Conservation (phyloP, 208 protist genomes). For the Trypanosoma scelopori region DNA sequence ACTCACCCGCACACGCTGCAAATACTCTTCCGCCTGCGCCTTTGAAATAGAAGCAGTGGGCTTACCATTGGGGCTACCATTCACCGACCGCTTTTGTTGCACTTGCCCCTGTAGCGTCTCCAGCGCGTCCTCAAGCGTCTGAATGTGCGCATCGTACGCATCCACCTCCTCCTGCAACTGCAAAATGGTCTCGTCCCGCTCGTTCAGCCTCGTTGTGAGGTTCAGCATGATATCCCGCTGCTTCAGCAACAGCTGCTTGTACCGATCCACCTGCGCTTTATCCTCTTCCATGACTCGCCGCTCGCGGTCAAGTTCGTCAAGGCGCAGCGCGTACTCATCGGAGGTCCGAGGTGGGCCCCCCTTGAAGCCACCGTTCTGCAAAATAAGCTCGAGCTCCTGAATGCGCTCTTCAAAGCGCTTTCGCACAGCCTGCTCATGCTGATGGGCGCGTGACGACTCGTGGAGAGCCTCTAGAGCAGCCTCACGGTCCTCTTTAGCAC, state of each 20-base stretch:
- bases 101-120: constrained; percentile 24
- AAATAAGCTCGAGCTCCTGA: constrained; percentile 52
- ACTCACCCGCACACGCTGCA: constrained; percentile 32
- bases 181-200: constrained; percentile 92
- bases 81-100: constrained; percentile 21
- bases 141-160: constrained; percentile 80
- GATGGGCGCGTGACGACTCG: constrained; percentile 40
- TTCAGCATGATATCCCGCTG: constrained; percentile 96
- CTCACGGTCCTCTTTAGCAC: constrained; percentile 68
- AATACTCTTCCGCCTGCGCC: constrained; percentile 42
- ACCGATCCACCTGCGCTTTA: constrained; percentile 92
- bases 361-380: constrained; percentile 46
- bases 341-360: constrained; percentile 43
- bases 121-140: constrained; percentile 66
- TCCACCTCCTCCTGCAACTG: constrained; percentile 87
- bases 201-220: constrained; percentile 90
- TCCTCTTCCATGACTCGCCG: constrained; percentile 81
- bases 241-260: constrained; percentile 96
- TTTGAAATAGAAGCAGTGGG: constrained; percentile 4
- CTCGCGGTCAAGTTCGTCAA: constrained; percentile 86
- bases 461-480: constrained; percentile 59
- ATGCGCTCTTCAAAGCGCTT: constrained; percentile 53
- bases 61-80: constrained; percentile 1
- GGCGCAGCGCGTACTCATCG: constrained; percentile 55
- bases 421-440: constrained; percentile 43